Percentiles rank a stretch among this genome's conserved stretches.
phyloP scores from a whole-genome alignment of 371 early-diverging fungal genomes.

The Coemansia sp. region DNA sequence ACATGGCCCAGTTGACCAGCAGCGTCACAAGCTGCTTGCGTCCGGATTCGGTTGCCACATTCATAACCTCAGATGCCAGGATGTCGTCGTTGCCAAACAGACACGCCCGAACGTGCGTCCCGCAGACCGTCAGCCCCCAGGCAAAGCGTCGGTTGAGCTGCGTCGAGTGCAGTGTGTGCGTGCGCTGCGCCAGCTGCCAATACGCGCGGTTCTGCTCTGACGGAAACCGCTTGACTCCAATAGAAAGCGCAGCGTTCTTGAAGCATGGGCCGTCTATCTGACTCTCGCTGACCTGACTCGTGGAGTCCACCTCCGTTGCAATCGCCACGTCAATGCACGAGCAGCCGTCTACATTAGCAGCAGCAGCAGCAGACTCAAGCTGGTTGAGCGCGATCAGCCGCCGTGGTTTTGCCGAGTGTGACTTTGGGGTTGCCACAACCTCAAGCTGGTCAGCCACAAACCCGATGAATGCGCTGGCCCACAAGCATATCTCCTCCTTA shows the following conservation, averaged over 20 bases:
- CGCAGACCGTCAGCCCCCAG: conserved; percentile 19
- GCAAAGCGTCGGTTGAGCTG: conserved; percentile 23
- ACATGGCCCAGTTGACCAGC: conserved; percentile 10
- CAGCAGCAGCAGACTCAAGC: neutral
- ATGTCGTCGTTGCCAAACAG: conserved; percentile 6
- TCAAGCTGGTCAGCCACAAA: too few species aligned
- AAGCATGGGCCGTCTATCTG: neutral
- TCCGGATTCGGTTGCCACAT: neutral
- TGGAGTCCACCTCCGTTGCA: too few species aligned
- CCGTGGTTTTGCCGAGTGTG: too few species aligned
- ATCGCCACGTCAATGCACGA: too few species aligned
- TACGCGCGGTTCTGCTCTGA: neutral
- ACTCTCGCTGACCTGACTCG: too few species aligned
- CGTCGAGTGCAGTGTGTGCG: neutral
- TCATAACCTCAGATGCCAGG: neutral
- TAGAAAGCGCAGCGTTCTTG: neutral
- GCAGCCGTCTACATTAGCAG: too few species aligned
- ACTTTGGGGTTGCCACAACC: too few species aligned
- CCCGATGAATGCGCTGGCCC: too few species aligned
- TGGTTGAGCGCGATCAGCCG: too few species aligned
- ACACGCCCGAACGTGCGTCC: neutral
- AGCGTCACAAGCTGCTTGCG: conserved; percentile 4
- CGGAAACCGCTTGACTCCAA: conserved; percentile 7
- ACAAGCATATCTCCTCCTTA: too few species aligned
- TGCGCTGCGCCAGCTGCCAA: conserved; percentile 4